phyloP scores from a whole-genome alignment of 768 basidiomycete species.

The Sporobolomyces phaffii region DNA sequence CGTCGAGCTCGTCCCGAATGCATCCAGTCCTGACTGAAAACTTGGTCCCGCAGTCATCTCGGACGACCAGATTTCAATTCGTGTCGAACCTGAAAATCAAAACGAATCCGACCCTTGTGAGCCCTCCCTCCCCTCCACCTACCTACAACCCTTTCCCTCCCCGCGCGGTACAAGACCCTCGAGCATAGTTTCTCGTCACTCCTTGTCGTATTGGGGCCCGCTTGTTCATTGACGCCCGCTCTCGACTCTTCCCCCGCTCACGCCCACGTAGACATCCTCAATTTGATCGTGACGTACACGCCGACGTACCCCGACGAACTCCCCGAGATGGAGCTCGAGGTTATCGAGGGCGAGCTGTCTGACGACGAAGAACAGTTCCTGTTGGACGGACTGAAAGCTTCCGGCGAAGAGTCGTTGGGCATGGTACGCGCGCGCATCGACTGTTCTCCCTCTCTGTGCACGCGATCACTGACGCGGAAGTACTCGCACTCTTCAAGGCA shows the following conservation, averaged over 20 bases:
- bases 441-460: background rate
- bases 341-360: conserved; percentile 58
- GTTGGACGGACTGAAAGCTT: conserved; percentile 42
- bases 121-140: conserved; percentile 50
- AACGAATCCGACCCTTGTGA: conserved; percentile 57
- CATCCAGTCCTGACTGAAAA: background rate
- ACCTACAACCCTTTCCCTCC: background rate
- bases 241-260: background rate
- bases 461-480: background rate
- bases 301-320: conserved; percentile 76
- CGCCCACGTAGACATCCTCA: conserved; percentile 59
- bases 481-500: conserved; percentile 50
- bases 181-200: conserved; percentile 8
- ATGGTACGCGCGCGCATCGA: conserved; percentile 18
- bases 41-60: conserved; percentile 63
- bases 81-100: conserved; percentile 77
- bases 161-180: too few species aligned
- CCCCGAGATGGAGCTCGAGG: conserved; percentile 64
- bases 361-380: conserved; percentile 53
- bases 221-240: background rate
- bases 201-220: too few species aligned
- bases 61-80: conserved; percentile 71
- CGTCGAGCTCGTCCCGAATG: background rate
- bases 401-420: conserved; percentile 76
- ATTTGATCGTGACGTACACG: conserved; percentile 68